Percentiles rank a stretch among this genome's conserved stretches.
phyloP scores from a whole-genome alignment of 192 early-diverging fungal species.

The Physocladia obscura region DNA sequence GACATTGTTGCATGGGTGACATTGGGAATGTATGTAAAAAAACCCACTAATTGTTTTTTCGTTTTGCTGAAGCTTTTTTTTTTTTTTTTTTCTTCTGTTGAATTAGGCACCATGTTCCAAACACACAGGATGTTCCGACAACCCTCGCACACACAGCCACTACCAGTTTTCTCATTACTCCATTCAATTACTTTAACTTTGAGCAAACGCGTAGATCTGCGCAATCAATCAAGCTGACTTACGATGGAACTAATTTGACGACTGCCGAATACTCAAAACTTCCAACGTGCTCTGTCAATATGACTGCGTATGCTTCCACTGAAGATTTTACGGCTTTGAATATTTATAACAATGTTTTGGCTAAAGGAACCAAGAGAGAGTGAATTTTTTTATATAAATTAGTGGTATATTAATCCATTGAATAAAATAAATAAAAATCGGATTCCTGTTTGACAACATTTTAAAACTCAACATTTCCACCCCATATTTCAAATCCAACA shows the following conservation, averaged over 20 bases:
- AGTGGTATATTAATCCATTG: too few species aligned
- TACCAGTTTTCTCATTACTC: constrained; percentile 13
- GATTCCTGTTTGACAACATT: too few species aligned
- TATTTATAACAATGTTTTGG: neutral
- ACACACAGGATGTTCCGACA: constrained; percentile 5
- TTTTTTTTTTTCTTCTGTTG: neutral
- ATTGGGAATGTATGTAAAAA: neutral
- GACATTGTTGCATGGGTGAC: constrained; percentile 21
- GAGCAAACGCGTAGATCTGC: neutral
- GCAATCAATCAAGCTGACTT: neutral
- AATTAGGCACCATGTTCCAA: constrained; percentile 5
- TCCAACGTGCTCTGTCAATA: neutral
- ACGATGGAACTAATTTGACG: neutral
- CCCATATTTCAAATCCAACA: neutral
- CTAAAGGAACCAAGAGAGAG: neutral
- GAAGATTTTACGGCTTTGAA: neutral
- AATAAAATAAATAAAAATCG: too few species aligned
- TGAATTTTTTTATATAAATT: too few species aligned
- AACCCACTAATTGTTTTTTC: neutral
- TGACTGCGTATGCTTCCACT: neutral
- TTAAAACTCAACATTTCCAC: neutral
- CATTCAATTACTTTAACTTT: constrained; percentile 27
- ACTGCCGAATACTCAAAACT: neutral
- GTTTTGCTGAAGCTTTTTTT: too few species aligned
- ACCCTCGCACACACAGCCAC: constrained; percentile 1